A percentile compares a stretch with the other conserved stretches of the same genome.
Evolutionary conservation across 768 basidiomycete genomes (phyloP).

Genomic region (Amanita pallidorosea): DNA sequence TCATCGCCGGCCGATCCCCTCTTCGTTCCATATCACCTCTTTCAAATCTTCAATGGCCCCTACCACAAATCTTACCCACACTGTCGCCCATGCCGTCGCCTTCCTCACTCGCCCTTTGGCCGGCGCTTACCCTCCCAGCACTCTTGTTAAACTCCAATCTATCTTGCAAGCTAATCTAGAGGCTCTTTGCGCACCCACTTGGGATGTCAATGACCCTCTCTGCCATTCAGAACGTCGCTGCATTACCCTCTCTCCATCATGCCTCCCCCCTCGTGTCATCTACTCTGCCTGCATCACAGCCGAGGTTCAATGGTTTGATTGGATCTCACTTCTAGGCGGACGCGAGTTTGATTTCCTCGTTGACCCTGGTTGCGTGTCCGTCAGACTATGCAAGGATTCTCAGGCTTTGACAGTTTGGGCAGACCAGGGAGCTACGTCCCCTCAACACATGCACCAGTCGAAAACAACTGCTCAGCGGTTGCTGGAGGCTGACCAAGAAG

Average conservation of each 20-base stretch:
- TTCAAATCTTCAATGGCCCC: slow-evolving; percentile 27
- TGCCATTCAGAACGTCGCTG: slow-evolving; percentile 65
- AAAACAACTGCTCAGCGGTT: slow-evolving; percentile 72
- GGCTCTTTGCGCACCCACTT: slow-evolving; percentile 55
- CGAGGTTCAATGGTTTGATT: slow-evolving; percentile 72
- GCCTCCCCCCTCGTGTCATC: slow-evolving; percentile 61
- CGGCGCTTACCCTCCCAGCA: slow-evolving; percentile 43
- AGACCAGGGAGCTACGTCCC: slow-evolving; percentile 30
- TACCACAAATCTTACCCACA: slow-evolving; percentile 42
- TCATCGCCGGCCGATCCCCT: slow-evolving; percentile 57
- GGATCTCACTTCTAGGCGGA: slow-evolving; percentile 61
- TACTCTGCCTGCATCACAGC: slow-evolving; percentile 61
- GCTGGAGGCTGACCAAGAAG: slow-evolving; percentile 57
- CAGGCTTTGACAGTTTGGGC: slow-evolving; percentile 61
- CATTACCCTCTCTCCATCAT: slow-evolving; percentile 59
- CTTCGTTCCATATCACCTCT: slow-evolving; percentile 16
- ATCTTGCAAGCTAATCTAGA: slow-evolving; percentile 66
- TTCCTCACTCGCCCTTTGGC: slow-evolving; percentile 63
- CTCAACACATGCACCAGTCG: slow-evolving; percentile 13
- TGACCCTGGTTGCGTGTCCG: slow-evolving; percentile 69
- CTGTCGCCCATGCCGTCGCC: slow-evolving; percentile 64
- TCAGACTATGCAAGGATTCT: slow-evolving; percentile 39
- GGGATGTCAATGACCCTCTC: slow-evolving; percentile 54
- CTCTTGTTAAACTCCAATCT: slow-evolving; percentile 59
- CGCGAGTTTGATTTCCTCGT: slow-evolving; percentile 71